Evolutionary conservation across 768 basidiomycete species (phyloP), one percentile per base, ranked within the genome.

Genomic region (Tricholoma bakamatsutake): DNA sequence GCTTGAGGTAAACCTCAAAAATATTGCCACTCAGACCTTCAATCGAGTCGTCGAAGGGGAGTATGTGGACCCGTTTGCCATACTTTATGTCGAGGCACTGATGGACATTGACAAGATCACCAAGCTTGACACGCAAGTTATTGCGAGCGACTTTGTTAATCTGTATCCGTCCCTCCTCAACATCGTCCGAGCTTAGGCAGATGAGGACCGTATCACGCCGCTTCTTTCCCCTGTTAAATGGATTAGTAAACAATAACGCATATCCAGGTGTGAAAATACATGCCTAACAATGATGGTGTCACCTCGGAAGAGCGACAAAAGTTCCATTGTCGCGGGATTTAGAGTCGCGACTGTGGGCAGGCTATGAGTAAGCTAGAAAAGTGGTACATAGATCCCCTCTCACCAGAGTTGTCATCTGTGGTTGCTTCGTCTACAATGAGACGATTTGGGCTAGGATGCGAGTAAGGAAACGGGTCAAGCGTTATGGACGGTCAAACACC

Each of bases 111-210:
- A 93, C 93, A 54, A 98, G 80, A 71, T 99, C 97, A 42, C 91
- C 96, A 42, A 98, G 86, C 77, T 98, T 98, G 63, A 98, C 93
- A 54, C 96, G 91, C 47, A 98, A 75, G 75, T 99, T 98, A 77
- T 98, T 96, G 56, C 97, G 92, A n/a, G 97, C 97, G 34, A 99
- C 97, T 73, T 98, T 98, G 86, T 99, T 99, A 75, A 99, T 77
- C 66, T 97, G 95, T 60, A 99, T 95, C 69, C 92, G 91, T 56
- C 97, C 96, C 73, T 98, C 97, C 64, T 98, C 97, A 58, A 98
- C 92, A 59, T 96, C 93, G 66, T 98, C 97, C 39, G 90, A 90
- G 66, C 88, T 90, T 66, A 99, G 73, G 66, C 94, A 97, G 69
- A 98, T 98, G 59, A 99, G 86, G 42, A 99, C 97, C 7, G 96